Evolutionary conservation across 768 basidiomycete genomes (phyloP).

Genomic region (Tephrocybe sp.): DNA sequence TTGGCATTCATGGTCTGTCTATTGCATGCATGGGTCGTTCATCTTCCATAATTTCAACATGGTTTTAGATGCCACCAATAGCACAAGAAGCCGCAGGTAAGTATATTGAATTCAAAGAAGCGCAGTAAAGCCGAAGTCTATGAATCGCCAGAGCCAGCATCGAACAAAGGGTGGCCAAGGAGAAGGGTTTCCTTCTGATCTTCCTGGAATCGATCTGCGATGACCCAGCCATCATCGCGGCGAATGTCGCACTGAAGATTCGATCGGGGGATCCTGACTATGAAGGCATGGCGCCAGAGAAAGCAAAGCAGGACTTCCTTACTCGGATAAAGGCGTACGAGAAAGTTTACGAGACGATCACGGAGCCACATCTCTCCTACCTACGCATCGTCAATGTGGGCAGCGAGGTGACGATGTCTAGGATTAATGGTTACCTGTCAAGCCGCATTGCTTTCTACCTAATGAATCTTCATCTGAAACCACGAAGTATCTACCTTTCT

Average conservation of each 20-base stretch:
- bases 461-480: constrained; percentile 97
- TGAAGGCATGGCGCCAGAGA: constrained; percentile 80
- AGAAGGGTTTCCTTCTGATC: constrained; percentile 84
- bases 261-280: constrained; percentile 98
- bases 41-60: neutral
- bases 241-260: constrained; percentile 96
- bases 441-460: constrained; percentile 98
- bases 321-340: constrained; percentile 93
- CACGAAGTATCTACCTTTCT: constrained; percentile 94
- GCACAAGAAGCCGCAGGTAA: constrained; percentile 73
- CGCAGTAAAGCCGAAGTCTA: neutral
- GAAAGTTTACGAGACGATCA: constrained; percentile 92
- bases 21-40: too few species aligned
- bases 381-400: constrained; percentile 94
- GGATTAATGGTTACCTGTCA: constrained; percentile 93
- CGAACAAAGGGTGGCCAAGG: constrained; percentile 77
- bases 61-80: constrained; percentile 90
- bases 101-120: constrained; percentile 14
- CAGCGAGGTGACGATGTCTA: constrained; percentile 78
- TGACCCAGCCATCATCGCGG: constrained; percentile 91
- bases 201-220: constrained; percentile 96
- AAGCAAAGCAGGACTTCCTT: constrained; percentile 88
- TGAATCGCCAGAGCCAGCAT: constrained; percentile 67
- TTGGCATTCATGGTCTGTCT: constrained; percentile 88
- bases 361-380: constrained; percentile 88